Conservation (phyloP, 345 rosid genomes). For the Theobroma cacao region DNA sequence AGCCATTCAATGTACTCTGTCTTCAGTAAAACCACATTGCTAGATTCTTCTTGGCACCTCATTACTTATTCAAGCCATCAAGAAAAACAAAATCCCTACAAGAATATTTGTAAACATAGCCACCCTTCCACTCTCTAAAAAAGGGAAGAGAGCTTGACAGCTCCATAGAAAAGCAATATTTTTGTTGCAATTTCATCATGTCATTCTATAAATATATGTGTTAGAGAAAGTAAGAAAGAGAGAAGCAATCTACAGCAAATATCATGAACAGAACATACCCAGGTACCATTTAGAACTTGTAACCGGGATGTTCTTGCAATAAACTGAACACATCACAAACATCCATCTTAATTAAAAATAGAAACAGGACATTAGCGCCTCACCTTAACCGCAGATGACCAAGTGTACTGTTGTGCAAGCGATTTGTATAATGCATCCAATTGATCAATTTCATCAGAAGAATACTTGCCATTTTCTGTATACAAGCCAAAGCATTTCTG, state of each 20-base stretch:
- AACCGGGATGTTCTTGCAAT: background rate
- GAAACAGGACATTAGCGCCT: constrained; percentile 7
- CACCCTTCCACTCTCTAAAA: background rate
- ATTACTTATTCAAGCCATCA: background rate
- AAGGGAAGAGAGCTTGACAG: background rate
- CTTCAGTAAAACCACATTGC: background rate
- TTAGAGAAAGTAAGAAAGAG: background rate
- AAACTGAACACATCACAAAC: background rate
- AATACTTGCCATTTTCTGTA: constrained; percentile 57
- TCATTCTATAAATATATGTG: background rate
- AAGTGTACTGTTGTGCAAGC: constrained; percentile 59
- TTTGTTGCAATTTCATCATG: background rate
- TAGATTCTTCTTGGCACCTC: background rate
- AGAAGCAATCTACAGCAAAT: background rate
- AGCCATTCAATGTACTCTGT: background rate
- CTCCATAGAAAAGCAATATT: background rate
- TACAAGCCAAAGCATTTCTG: constrained; percentile 76
- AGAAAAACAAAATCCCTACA: background rate
- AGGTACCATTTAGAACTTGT: background rate
- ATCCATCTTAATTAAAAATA: background rate
- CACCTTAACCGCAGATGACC: constrained; percentile 98
- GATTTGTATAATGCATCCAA: constrained; percentile 77
- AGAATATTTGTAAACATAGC: too few relatives aligned
- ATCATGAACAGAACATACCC: background rate
- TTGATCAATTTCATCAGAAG: constrained; percentile 72